A percentile compares a stretch with the other conserved stretches of the same genome.
These are phyloP conservation scores for Chlamydomonas sp. DNA, from an alignment of 139 green algal genomes.

Conservation along the genomic window DNA sequence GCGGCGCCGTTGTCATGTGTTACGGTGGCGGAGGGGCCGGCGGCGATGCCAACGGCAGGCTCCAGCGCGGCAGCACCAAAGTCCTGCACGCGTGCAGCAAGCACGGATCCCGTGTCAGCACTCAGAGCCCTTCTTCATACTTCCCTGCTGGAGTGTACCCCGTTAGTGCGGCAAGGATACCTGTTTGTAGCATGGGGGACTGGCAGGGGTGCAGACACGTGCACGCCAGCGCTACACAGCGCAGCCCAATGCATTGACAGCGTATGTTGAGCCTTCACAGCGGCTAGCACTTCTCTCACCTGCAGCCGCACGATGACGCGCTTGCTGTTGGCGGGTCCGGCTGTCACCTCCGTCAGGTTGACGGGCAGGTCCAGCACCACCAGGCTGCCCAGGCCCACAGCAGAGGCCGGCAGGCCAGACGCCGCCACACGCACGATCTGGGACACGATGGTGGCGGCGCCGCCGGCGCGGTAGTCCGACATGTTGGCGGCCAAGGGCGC, in stretches of 20 bases:
- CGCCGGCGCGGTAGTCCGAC: not conserved
- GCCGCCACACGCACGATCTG: constrained; percentile 8
- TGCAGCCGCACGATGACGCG: constrained; percentile 11
- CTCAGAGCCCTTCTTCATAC: no score
- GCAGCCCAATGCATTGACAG: no score
- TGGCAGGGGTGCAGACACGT: no score
- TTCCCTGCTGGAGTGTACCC: no score
- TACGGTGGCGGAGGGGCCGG: not conserved
- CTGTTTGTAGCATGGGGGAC: no score
- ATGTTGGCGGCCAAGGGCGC: not conserved
- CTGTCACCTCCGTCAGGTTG: not conserved
- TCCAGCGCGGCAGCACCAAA: not conserved
- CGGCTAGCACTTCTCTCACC: not conserved
- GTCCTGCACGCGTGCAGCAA: not conserved
- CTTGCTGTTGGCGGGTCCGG: not conserved
- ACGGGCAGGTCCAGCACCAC: not conserved
- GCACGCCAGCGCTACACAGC: no score
- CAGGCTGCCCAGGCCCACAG: not conserved
- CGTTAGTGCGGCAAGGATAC: no score
- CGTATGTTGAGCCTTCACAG: no score
- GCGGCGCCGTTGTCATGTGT: not conserved
- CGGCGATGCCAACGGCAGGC: not conserved
- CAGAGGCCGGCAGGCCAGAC: not conserved
- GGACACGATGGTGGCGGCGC: not conserved
- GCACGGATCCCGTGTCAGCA: no score